Evolutionary conservation across 345 rosid genomes (phyloP).

Genomic region (Sisymbrium irio): DNA sequence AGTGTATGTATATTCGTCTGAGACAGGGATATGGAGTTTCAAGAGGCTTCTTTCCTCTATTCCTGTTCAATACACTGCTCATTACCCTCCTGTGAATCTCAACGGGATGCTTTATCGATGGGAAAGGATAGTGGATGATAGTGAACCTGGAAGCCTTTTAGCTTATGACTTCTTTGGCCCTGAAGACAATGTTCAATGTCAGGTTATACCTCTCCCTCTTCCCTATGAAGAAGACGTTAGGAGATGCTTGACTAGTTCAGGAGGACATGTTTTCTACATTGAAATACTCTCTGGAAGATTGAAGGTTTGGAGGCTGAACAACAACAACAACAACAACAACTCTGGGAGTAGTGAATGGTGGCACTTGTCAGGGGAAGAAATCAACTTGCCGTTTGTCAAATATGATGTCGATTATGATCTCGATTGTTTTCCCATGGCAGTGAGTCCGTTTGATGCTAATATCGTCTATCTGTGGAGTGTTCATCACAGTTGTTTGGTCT

Average conservation of each 20-base stretch:
- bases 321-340: not conserved
- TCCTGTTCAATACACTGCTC: not conserved
- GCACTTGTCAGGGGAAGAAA: not conserved
- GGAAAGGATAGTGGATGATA: not conserved
- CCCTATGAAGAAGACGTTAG: not conserved
- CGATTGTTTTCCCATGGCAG: not conserved
- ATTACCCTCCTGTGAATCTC: not conserved
- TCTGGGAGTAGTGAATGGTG: not conserved
- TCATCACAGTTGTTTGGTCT: not conserved
- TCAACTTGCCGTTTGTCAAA: not conserved
- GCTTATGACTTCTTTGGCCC: not conserved
- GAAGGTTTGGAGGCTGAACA: not conserved
- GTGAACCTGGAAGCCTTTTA: not conserved
- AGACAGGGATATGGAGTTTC: not conserved
- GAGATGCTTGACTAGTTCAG: slow-evolving; percentile 11
- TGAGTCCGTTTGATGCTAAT: not conserved
- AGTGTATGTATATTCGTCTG: not conserved
- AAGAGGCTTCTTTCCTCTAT: not conserved
- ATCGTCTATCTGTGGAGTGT: no score
- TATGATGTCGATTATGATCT: not conserved
- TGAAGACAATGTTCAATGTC: not conserved
- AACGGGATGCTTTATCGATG: not conserved
- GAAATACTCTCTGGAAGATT: not conserved
- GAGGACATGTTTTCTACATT: not conserved
- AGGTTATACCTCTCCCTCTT: slow-evolving; percentile 7